These are phyloP conservation scores for Amphibolis antarctica DNA, from an alignment of 106 monocot genomes.

Conservation along the genomic window DNA sequence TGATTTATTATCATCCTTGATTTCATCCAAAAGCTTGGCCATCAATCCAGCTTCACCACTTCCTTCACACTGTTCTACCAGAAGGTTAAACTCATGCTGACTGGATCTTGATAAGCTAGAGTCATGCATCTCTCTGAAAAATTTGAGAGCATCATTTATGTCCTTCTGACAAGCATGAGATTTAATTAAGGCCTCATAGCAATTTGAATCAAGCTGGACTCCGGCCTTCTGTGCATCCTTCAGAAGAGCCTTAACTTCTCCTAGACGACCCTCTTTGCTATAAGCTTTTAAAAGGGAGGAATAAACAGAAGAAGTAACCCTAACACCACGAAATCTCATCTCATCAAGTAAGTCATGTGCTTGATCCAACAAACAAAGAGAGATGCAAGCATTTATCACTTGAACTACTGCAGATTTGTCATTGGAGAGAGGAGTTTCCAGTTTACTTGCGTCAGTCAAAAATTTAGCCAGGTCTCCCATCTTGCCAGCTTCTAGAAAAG, in stretches of 20 bases:
- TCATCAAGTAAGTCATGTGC: constrained; percentile 93
- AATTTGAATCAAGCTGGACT: constrained; percentile 70
- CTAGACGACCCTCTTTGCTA: constrained; percentile 50
- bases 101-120: constrained; percentile 36
- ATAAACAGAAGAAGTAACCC: constrained; percentile 60
- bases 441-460: constrained; percentile 54
- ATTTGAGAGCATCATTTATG: constrained; percentile 38
- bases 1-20: constrained; percentile 29
- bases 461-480: constrained; percentile 61
- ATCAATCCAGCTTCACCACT: constrained; percentile 42
- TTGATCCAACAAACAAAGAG: constrained; percentile 56
- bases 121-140: constrained; percentile 66
- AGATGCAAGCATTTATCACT: constrained; percentile 75
- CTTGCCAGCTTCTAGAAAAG: constrained; percentile 54
- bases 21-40: constrained; percentile 66
- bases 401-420: constrained; percentile 68
- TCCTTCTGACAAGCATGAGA: constrained; percentile 33
- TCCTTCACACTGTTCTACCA: constrained; percentile 36
- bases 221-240: constrained; percentile 72
- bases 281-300: constrained; percentile 70
- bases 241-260: constrained; percentile 45
- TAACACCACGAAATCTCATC: constrained; percentile 73
- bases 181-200: constrained; percentile 63
- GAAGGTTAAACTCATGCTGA: constrained; percentile 27
- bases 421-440: constrained; percentile 50